Base-by-base conservation (phyloP, 192 early-diverging fungal genomes). In the Obelidium mucronatum region DNA sequence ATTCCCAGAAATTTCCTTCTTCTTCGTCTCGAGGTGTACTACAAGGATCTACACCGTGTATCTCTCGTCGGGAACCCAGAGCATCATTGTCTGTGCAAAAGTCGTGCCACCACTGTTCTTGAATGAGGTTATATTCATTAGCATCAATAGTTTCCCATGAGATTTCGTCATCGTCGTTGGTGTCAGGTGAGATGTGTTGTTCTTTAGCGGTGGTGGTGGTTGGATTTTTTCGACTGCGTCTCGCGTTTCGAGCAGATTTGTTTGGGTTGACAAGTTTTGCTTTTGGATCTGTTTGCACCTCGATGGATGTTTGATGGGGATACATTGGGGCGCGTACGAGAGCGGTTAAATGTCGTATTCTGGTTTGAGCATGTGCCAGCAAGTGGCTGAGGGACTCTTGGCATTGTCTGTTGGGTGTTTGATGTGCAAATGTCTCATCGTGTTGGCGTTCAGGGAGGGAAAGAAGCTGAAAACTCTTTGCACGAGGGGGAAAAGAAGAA, bases 101-200 rank as follows among this genome's bases (percentile, higher is more conserved):
- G 40, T 60, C 72, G 31, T 74, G 59, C 72, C 72, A 74, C 72
- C 72, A 74, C 62, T 74, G 59, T 17, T 74, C 40, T 42, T 42
- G 59, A 4, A 62, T 60, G 6, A 28, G 22, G 4, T 8, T 28
- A 33, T 35, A 48, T 62, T 74, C 72, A 13, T 51, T 33, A 2
- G 56, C 17, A 35, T 11, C 33, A 4, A 74, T 60, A 3, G 59
- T 74, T 63, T 54, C 36, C 72, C 72, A 74, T 42, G 72, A 63
- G 22, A 37, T 37, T 37, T 67, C 36, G 66, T 42, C 39, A n/a
- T n/a, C n/a, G n/a, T n/a, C n/a, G n/a, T n/a, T n/a, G 6, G 26
- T 26, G 30, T 42, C 44, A 24, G 55, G 55, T 22, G 55, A 26
- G 6, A 8, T 24, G 11, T 58, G 13, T 58, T 24, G 17, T 24